These are phyloP conservation scores for Curvularia lunata DNA, from an alignment of 2,329 filamentous ascomycete genomes.

Conservation along the genomic window DNA sequence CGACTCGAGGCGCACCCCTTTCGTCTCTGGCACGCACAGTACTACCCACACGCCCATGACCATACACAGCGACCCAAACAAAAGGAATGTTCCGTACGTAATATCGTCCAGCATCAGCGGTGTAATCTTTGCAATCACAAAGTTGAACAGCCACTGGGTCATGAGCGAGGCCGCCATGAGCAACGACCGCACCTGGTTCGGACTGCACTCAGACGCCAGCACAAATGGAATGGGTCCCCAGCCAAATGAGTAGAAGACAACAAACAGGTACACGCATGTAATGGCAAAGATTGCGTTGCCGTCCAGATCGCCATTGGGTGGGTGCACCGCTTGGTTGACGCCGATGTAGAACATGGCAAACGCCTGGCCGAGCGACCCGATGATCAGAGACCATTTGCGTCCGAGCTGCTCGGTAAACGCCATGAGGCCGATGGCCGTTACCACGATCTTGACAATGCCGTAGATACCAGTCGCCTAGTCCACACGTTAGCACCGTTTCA, in stretches of 20 bases:
- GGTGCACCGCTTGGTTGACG: constrained; percentile 46
- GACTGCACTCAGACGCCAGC: constrained; percentile 51
- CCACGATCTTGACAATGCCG: constrained; percentile 55
- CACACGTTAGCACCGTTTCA: constrained; percentile 6
- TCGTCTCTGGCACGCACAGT: constrained; percentile 54
- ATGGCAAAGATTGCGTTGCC: constrained; percentile 55
- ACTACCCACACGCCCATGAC: constrained; percentile 53
- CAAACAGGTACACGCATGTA: constrained; percentile 59
- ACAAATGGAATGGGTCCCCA: constrained; percentile 57
- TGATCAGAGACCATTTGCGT: constrained; percentile 54
- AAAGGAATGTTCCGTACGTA: constrained; percentile 53
- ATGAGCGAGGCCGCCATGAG: constrained; percentile 54
- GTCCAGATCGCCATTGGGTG: constrained; percentile 42
- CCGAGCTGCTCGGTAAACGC: constrained; percentile 55
- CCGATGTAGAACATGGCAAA: constrained; percentile 52
- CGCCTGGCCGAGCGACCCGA: constrained; percentile 52
- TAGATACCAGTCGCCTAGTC: constrained; percentile 43
- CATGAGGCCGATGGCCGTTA: constrained; percentile 53
- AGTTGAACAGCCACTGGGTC: constrained; percentile 53
- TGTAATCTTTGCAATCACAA: constrained; percentile 46
- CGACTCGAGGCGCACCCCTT: constrained; percentile 52
- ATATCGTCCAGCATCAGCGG: constrained; percentile 54
- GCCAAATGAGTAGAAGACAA: constrained; percentile 56
- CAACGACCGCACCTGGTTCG: constrained; percentile 51
- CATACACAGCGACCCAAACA: constrained; percentile 52